These are phyloP conservation scores for Mycoemilia scoparia DNA, from an alignment of 192 early-diverging fungal genomes.

Conservation along the genomic window DNA sequence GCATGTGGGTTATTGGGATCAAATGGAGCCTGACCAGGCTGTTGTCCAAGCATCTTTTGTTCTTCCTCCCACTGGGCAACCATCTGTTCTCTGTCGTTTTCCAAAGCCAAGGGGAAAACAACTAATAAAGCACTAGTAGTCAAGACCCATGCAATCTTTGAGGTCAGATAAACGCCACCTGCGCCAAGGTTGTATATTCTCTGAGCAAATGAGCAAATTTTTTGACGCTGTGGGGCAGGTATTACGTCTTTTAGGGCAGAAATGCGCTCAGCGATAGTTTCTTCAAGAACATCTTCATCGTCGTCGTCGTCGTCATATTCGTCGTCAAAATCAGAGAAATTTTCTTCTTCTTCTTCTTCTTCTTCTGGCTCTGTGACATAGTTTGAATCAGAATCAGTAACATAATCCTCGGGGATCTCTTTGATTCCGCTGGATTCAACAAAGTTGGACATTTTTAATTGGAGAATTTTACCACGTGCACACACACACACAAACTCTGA, in stretches of 20 bases:
- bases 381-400: no score
- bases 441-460: no score
- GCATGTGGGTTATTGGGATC: no score
- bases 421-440: no score
- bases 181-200: slow-evolving; percentile 37
- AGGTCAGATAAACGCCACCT: slow-evolving; percentile 40
- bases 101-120: slow-evolving; percentile 68
- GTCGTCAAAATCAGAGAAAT: slow-evolving; percentile 36
- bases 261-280: slow-evolving; percentile 67
- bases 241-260: slow-evolving; percentile 75
- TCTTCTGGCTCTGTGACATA: no score
- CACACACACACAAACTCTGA: no score
- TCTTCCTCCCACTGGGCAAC: slow-evolving; percentile 68
- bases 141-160: slow-evolving; percentile 76
- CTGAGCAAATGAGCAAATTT: slow-evolving; percentile 37
- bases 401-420: no score
- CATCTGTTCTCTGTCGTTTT: slow-evolving; percentile 73
- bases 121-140: slow-evolving; percentile 71
- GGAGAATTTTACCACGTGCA: no score
- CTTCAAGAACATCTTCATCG: slow-evolving; percentile 55
- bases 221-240: slow-evolving; percentile 49
- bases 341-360: slow-evolving; percentile 29
- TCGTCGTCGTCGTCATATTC: slow-evolving; percentile 51
- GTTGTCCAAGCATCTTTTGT: slow-evolving; percentile 22
- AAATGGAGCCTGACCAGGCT: no score